Conservation (phyloP, 129 eudicot species). For the Tanacetum coccineum region DNA sequence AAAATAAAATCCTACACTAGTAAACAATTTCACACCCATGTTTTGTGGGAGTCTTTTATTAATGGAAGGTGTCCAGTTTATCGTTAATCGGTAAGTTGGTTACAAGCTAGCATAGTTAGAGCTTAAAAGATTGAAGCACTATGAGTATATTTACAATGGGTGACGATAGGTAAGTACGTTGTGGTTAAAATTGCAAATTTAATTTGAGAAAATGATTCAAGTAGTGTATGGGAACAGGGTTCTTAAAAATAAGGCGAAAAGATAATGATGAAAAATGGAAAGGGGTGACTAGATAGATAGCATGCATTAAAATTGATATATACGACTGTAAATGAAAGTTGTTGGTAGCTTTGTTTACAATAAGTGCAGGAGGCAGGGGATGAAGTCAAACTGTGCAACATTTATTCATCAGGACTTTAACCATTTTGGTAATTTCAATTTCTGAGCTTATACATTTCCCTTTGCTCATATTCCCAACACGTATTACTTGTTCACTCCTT, state of each 20-base stretch:
- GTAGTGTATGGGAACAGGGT: neutral
- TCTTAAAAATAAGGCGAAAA: constrained; percentile 1
- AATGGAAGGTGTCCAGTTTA: too few relatives aligned
- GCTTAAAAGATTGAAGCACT: too few relatives aligned
- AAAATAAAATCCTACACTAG: neutral
- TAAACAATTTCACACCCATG: neutral
- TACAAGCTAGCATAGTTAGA: too few relatives aligned
- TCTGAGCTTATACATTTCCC: constrained; percentile 7
- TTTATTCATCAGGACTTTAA: neutral
- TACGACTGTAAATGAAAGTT: constrained; percentile 4
- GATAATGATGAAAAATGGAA: constrained; percentile 19
- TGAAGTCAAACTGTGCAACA: constrained; percentile 27
- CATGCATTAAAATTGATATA: constrained; percentile 21
- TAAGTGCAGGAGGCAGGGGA: constrained; percentile 8
- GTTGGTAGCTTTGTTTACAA: constrained; percentile 27
- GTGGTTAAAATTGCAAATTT: too few relatives aligned
- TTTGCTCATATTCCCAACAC: constrained; percentile 13
- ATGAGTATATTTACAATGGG: too few relatives aligned
- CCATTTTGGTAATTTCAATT: constrained; percentile 15
- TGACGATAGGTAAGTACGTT: too few relatives aligned
- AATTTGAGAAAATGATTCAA: too few relatives aligned
- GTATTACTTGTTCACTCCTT: neutral
- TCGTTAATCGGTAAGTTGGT: too few relatives aligned
- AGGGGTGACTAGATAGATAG: constrained; percentile 12
- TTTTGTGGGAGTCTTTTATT: too few relatives aligned